These are phyloP conservation scores for Boehmeria nivea DNA, from an alignment of 306 rosid species.

Conservation along the genomic window DNA sequence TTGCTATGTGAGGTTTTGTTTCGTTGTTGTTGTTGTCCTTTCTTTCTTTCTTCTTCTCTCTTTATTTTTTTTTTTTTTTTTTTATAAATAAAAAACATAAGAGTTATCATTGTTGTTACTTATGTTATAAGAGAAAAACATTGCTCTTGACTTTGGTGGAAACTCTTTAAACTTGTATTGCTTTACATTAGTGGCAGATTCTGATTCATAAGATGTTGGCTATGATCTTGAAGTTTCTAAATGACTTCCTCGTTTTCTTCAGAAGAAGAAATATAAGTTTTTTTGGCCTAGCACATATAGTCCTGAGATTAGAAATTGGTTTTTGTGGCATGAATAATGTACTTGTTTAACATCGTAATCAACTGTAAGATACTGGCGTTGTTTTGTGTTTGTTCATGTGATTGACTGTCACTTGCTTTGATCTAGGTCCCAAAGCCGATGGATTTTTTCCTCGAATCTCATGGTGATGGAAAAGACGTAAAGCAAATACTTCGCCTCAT, in stretches of 20 bases:
- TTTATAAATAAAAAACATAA: too few relatives aligned
- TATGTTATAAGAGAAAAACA: not conserved
- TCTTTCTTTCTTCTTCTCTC: too few relatives aligned
- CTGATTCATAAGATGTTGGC: not conserved
- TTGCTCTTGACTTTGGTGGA: not conserved
- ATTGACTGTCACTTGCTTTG: constrained; percentile 9
- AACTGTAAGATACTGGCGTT: too few relatives aligned
- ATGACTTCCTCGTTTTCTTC: not conserved
- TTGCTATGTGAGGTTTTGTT: not conserved
- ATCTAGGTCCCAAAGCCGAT: constrained; percentile 91
- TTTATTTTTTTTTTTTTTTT: too few relatives aligned
- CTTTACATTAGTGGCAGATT: not conserved
- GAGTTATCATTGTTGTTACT: too few relatives aligned
- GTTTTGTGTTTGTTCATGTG: too few relatives aligned
- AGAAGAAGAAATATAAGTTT: not conserved
- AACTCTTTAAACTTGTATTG: not conserved
- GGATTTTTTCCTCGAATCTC: constrained; percentile 67
- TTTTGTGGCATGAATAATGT: constrained; percentile 5
- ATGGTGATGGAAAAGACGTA: constrained; percentile 76
- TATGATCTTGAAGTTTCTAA: not conserved
- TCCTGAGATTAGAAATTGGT: not conserved
- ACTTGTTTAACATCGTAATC: too few relatives aligned
- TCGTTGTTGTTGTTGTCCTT: too few relatives aligned
- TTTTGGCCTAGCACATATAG: not conserved
- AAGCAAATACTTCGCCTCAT: constrained; percentile 96